Percentiles rank a stretch among this genome's conserved stretches.
These are phyloP conservation scores for Colletotrichum lindemuthianum DNA, from an alignment of 2,329 filamentous ascomycete species.

Conservation along the genomic window DNA sequence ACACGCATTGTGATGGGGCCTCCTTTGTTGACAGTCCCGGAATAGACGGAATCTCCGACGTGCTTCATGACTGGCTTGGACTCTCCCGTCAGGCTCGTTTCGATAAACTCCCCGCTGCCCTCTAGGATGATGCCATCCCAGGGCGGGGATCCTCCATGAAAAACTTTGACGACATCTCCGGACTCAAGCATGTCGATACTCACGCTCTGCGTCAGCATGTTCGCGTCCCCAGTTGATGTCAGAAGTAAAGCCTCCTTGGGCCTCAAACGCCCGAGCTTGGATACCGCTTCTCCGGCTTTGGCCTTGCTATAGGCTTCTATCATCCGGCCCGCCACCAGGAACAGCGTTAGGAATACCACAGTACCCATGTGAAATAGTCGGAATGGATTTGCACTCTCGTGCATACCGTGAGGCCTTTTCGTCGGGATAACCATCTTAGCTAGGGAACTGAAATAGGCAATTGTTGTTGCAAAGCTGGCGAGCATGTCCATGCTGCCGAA, in stretches of 20 bases:
- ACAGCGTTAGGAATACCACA: constrained; percentile 73
- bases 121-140: constrained; percentile 64
- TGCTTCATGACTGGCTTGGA: constrained; percentile 60
- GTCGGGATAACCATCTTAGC: constrained; percentile 61
- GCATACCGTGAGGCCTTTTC: not conserved
- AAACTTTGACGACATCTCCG: constrained; percentile 61
- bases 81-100: constrained; percentile 68
- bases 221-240: not conserved
- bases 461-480: constrained; percentile 22
- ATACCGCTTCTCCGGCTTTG: constrained; percentile 69
- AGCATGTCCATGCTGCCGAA: constrained; percentile 51
- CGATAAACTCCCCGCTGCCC: constrained; percentile 63
- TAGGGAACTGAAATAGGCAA: constrained; percentile 55
- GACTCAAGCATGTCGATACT: constrained; percentile 64
- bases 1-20: constrained; percentile 50
- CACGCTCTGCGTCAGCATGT: constrained; percentile 47
- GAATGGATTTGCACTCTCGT: not conserved
- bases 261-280: constrained; percentile 66
- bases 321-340: constrained; percentile 61
- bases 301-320: constrained; percentile 73
- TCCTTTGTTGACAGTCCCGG: constrained; percentile 58
- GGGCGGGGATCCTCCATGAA: constrained; percentile 67
- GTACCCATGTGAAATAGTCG: constrained; percentile 53
- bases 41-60: constrained; percentile 59
- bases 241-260: constrained; percentile 64